Conservation (phyloP, 1,139 yeast genomes). For the Trichomonascaceae sp. region DNA sequence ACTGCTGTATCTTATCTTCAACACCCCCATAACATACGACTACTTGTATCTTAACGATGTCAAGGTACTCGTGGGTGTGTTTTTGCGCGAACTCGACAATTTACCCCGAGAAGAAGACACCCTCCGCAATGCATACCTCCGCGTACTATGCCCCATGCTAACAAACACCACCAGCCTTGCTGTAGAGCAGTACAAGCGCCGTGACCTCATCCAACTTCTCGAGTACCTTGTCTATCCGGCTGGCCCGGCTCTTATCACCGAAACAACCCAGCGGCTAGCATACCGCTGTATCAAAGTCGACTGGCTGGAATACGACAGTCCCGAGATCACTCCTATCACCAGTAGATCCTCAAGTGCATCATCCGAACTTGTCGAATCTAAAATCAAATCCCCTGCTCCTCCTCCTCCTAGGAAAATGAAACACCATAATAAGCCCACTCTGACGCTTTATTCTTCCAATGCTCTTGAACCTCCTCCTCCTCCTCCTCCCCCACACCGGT, state of each 20-base stretch:
- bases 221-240: constrained; percentile 28
- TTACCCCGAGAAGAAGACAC: constrained; percentile 48
- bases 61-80: constrained; percentile 73
- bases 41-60: constrained; percentile 74
- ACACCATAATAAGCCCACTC: constrained; percentile 1
- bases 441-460: constrained; percentile 2
- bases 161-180: constrained; percentile 52
- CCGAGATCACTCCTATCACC: constrained; percentile 5
- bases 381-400: constrained; percentile 1
- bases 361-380: constrained; percentile 2
- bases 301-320: constrained; percentile 34
- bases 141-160: constrained; percentile 63
- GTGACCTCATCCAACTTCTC: constrained; percentile 40
- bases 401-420: background rate
- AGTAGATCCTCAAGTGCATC: constrained; percentile 5
- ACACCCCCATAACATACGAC: constrained; percentile 51
- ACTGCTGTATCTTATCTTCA: constrained; percentile 59
- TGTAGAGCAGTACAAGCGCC: constrained; percentile 43
- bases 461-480: constrained; percentile 1
- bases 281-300: constrained; percentile 44
- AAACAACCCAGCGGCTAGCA: constrained; percentile 45
- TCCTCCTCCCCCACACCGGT: constrained; percentile 1
- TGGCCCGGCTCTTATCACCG: constrained; percentile 10
- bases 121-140: constrained; percentile 58
- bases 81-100: constrained; percentile 66